These are phyloP conservation scores for Fusarium haematococcum DNA, from an alignment of 2,329 filamentous ascomycete species.

Conservation along the genomic window DNA sequence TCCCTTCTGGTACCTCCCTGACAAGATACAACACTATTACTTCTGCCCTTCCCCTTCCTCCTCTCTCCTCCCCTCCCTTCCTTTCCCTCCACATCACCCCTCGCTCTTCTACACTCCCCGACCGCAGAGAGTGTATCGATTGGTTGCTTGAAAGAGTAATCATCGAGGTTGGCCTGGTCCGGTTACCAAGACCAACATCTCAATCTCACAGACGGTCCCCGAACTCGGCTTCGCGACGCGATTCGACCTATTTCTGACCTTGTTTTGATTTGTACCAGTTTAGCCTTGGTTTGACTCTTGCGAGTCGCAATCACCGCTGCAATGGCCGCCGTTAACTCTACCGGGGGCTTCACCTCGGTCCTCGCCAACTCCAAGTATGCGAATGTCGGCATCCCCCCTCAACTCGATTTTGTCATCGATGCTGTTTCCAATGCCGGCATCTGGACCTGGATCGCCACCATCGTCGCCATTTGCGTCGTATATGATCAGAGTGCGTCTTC, in stretches of 20 bases:
- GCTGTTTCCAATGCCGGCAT: conserved; percentile 67
- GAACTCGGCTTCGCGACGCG: conserved; percentile 24
- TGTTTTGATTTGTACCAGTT: background rate
- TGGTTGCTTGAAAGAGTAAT: conserved; percentile 26
- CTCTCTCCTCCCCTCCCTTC: conserved; percentile 2
- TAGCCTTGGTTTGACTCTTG: conserved; percentile 4
- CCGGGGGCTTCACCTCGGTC: conserved; percentile 77
- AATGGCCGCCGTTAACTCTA: conserved; percentile 70
- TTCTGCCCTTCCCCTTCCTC: conserved; percentile 1
- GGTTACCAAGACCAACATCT: background rate
- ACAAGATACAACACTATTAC: background rate
- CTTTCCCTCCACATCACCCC: background rate
- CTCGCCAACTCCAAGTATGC: conserved; percentile 70
- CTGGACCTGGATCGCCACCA: conserved; percentile 74
- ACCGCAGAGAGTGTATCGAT: conserved; percentile 28
- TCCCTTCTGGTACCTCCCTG: background rate
- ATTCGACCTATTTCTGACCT: conserved; percentile 5
- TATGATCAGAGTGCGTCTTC: conserved; percentile 88
- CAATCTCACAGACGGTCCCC: background rate
- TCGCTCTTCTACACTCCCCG: background rate
- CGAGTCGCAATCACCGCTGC: conserved; percentile 23
- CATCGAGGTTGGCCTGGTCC: conserved; percentile 1
- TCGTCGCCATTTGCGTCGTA: conserved; percentile 77
- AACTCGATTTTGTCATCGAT: conserved; percentile 67
- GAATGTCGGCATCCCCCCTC: conserved; percentile 63